These are phyloP conservation scores for Camellia lanceoleosa DNA, from an alignment of 148 eudicot genomes.

Conservation along the genomic window DNA sequence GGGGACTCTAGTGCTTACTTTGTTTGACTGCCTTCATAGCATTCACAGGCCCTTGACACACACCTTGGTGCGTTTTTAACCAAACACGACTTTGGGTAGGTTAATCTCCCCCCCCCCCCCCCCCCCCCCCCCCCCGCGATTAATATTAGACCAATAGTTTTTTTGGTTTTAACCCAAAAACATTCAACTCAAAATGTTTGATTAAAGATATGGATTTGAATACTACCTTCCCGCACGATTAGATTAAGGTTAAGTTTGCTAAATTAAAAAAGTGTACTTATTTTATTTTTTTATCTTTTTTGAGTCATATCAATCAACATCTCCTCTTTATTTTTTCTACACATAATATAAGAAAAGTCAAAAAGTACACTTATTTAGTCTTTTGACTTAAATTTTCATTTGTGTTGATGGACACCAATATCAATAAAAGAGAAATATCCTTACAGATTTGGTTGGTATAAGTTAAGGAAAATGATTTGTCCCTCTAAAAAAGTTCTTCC, in stretches of 20 bases:
- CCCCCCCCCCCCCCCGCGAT: background rate
- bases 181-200: background rate
- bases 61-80: background rate
- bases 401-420: background rate
- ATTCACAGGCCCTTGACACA: background rate
- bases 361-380: no score
- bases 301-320: no score
- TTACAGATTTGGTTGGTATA: background rate
- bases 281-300: no score
- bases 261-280: no score
- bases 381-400: background rate
- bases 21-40: background rate
- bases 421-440: background rate
- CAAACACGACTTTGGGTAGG: background rate
- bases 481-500: no score
- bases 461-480: no score
- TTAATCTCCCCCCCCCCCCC: background rate
- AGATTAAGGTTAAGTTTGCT: no score
- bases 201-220: background rate
- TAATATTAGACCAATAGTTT: conserved; percentile 4
- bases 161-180: background rate
- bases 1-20: background rate
- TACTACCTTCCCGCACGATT: background rate
- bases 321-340: no score
- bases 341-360: no score